Conservation (phyloP, 768 basidiomycete species). For the Candolleomyces aberdarensis region DNA sequence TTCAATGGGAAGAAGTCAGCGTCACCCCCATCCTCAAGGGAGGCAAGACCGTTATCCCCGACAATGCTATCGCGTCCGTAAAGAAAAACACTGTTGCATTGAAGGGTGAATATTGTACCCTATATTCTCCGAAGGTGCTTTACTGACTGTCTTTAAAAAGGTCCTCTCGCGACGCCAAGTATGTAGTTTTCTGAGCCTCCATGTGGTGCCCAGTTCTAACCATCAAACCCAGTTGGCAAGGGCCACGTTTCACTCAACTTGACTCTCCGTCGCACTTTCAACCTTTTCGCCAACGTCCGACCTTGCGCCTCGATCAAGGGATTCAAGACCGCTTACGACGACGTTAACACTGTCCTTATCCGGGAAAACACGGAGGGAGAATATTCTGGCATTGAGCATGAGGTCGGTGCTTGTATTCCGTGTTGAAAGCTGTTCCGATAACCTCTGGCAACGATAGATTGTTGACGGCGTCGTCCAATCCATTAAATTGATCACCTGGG, state of each 20-base stretch:
- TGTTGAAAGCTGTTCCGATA: background rate
- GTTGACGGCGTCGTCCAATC: slow-evolving; percentile 98
- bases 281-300: slow-evolving; percentile 97
- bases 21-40: slow-evolving; percentile 92
- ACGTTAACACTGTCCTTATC: slow-evolving; percentile 97
- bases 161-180: slow-evolving; percentile 97
- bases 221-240: slow-evolving; percentile 74
- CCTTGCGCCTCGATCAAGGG: slow-evolving; percentile 95
- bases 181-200: slow-evolving; percentile 26
- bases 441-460: slow-evolving; percentile 46
- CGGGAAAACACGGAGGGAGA: slow-evolving; percentile 99
- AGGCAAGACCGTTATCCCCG: slow-evolving; percentile 97
- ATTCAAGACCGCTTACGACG: slow-evolving; percentile 97
- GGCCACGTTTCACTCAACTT: slow-evolving; percentile 98
- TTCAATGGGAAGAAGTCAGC: slow-evolving; percentile 98
- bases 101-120: slow-evolving; percentile 61
- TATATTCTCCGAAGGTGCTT: background rate
- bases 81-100: slow-evolving; percentile 97
- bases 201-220: slow-evolving; percentile 8
- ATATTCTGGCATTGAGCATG: slow-evolving; percentile 99
- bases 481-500: slow-evolving; percentile 99
- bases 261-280: slow-evolving; percentile 95
- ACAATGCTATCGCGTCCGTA: slow-evolving; percentile 84
- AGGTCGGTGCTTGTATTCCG: slow-evolving; percentile 50
- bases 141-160: slow-evolving; percentile 33